Evolutionary conservation across 345 rosid genomes (phyloP).

Genomic region (Linum trigynum): DNA sequence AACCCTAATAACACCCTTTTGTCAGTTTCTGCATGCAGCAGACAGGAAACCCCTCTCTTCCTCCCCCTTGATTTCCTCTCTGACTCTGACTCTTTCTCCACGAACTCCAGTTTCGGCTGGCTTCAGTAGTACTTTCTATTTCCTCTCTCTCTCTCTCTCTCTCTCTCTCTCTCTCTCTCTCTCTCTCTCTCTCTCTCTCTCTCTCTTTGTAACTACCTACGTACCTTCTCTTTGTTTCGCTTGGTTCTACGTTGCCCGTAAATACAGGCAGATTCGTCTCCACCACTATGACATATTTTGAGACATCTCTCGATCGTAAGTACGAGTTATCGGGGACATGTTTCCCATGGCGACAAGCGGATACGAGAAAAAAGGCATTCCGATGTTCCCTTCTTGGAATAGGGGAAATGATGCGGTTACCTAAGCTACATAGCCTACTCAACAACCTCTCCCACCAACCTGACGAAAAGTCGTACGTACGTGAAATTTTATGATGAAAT

Average conservation of each 20-base stretch:
- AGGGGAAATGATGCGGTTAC: constrained; percentile 4
- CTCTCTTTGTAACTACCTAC: not conserved
- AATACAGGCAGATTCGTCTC: constrained; percentile 16
- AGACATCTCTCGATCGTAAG: no score
- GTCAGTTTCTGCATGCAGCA: constrained; percentile 32
- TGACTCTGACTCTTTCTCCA: constrained; percentile 11
- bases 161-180: constrained; percentile 12
- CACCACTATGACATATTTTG: constrained; percentile 11
- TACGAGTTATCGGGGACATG: no score
- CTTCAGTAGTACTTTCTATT: not conserved
- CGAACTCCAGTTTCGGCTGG: constrained; percentile 15
- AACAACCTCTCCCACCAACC: not conserved
- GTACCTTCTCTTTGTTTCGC: not conserved
- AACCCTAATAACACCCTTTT: constrained; percentile 21
- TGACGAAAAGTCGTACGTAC: no score
- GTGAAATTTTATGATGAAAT: no score
- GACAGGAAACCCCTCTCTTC: constrained; percentile 29
- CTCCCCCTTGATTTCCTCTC: no score
- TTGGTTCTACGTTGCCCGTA: constrained; percentile 17
- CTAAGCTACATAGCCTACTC: constrained; percentile 13
- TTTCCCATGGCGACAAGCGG: constrained; percentile 6
- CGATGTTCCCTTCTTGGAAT: constrained; percentile 11
- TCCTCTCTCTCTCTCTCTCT: constrained; percentile 10
- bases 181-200: constrained; percentile 6
- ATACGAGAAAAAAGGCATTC: constrained; percentile 7